Evolutionary conservation across 2,329 filamentous ascomycete species (phyloP).

Genomic region (Colletotrichum trifolii): DNA sequence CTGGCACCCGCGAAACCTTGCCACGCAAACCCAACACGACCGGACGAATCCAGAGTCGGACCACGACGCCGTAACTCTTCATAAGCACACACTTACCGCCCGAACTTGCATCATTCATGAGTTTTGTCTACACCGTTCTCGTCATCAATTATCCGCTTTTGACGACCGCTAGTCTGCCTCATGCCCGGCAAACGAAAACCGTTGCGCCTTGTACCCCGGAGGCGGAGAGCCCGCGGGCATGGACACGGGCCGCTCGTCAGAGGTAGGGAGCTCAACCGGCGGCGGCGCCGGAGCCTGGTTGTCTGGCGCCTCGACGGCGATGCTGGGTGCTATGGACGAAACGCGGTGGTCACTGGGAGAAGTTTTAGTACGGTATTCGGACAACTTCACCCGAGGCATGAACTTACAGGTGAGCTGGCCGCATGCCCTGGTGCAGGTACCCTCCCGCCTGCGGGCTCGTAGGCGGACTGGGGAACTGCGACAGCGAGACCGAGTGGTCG

Average conservation of each 20-base stretch:
- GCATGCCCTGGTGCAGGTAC: slow-evolving; percentile 17
- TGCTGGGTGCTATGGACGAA: slow-evolving; percentile 22
- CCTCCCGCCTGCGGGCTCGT: slow-evolving; percentile 24
- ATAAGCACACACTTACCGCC: neutral
- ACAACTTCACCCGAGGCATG: neutral
- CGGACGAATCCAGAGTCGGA: no score
- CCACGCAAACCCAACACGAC: no score
- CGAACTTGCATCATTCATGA: no score
- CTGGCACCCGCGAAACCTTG: no score
- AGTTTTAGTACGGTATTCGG: neutral
- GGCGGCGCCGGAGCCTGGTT: slow-evolving; percentile 30
- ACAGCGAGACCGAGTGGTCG: slow-evolving; percentile 11
- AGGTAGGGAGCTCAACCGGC: slow-evolving; percentile 50
- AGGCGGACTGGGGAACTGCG: slow-evolving; percentile 35
- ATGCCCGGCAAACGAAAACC: slow-evolving; percentile 45
- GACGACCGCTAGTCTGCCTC: slow-evolving; percentile 17
- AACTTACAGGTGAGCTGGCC: slow-evolving; percentile 44
- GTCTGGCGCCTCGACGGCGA: slow-evolving; percentile 28
- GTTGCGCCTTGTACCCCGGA: slow-evolving; percentile 45
- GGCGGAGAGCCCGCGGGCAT: slow-evolving; percentile 46
- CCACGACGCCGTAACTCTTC: neutral
- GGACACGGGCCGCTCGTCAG: slow-evolving; percentile 31
- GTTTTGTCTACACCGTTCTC: neutral
- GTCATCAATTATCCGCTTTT: neutral
- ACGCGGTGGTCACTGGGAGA: slow-evolving; percentile 9